Base-by-base conservation (phyloP, 257 asterid genomes). In the Rhazya stricta region DNA sequence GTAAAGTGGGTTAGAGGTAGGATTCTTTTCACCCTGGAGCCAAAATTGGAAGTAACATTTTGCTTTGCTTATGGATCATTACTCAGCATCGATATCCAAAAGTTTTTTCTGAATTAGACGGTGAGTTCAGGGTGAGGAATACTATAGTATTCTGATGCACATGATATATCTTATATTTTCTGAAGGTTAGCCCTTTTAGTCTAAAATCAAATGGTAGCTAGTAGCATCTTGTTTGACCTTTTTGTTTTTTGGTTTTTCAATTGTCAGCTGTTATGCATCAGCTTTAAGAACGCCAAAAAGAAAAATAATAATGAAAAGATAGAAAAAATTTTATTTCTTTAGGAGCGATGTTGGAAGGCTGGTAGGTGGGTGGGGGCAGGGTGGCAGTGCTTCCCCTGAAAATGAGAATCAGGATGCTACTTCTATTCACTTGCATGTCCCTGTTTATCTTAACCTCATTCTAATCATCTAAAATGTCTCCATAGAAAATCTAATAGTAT, bases 21-120 rank as follows among this genome's bases (percentile, higher is more conserved):
- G 39, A 29, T 36, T 51, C 32, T 63, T 63, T 5, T 41, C 34
- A 30, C 48, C 41, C 67, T 71, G 32, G 42, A 65, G 25, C 54
- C 43, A 25, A 43, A 32, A 57, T 79, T 74, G 54, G 41, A 15
- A n/a, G 27, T 37, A 67, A 45, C 46, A 13, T 69, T 50, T 73
- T 23, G 29, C 43, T 48, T 51, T 73, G 45, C 36, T 6, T 18
- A 37, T n/a, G 9, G 54, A 57, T 53, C 46, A 53, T 13, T 12
- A 11, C 36, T 27, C 39, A 56, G 39, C 43, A 30, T 42, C 11
- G 3, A 5, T 60, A 42, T 60, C 18, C 15, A 34, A 34, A 42
- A 15, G 18, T 58, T 29, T 27, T 1, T 3, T 25, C 8, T 25
- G 43, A 57, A 72, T 48, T 23, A 9, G 19, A 19, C 2, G 46